Evolutionary conservation across 768 basidiomycete genomes (phyloP), one percentile per base, ranked within the genome.

Genomic region (Naganishia onofrii): DNA sequence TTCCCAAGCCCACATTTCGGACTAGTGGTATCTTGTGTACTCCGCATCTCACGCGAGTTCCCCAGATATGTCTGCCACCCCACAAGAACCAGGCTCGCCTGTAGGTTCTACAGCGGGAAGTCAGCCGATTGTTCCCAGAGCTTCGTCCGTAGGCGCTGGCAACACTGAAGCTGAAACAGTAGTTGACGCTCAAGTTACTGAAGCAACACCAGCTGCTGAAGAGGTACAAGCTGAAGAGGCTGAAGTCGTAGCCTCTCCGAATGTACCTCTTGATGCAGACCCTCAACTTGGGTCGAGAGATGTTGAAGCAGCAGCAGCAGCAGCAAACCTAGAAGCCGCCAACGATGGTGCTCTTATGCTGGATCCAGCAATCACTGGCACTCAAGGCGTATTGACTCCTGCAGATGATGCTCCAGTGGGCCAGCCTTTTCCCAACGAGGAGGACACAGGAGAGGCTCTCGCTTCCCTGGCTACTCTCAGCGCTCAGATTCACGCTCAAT

Each of bases 301-400:
- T 34, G 60, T 26, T 44, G 21, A 38, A 28, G 42, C 19, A 23
- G 4, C 60, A 21, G 60, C 7, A 29, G 21, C n/a, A 28, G 42
- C 19, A 23, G 4, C 60, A 21, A 63, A 29, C 42, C 13, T 42
- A 42, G 42, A 42, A 42, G 15, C 42, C 2, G 9, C 42, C 42
- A 17, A 42, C 7, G 42, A 42, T 10, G 42, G 42, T 42, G 42
- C 38, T 63, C 26, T 44, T 12, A 26, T 63, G 26, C 60, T 63
- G 26, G 60, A 63, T 63, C 60, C 60, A 63, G 60, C 60, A 8
- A 63, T 63, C 42, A 63, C 60, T 42, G 60, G 60, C 26, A 34
- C 26, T 29, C 38, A 44, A 26, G 38, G 42, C 21, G 42, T 9
- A 42, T 34, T 10, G 2, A 23, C 38, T 12, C 36, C 60, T 63